phyloP scores from a whole-genome alignment of 23 red algal genomes.

The Agarophyton chilense region DNA sequence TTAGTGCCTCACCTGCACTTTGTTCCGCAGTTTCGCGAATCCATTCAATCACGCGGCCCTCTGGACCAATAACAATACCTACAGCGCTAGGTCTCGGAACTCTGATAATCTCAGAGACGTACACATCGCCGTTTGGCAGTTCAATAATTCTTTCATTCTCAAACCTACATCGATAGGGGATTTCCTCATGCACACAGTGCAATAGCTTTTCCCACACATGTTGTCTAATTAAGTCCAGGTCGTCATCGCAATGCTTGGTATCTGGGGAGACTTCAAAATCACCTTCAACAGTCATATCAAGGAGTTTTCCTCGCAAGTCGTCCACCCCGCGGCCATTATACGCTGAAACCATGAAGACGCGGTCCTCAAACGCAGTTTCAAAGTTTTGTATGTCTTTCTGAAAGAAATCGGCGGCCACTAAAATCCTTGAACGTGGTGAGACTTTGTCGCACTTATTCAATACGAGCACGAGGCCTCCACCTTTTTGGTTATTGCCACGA shows the following conservation, averaged over 20 bases:
- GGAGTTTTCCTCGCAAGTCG: constrained; percentile 61
- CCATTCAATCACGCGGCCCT: constrained; percentile 60
- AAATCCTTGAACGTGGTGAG: constrained; percentile 16
- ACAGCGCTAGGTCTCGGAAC: constrained; percentile 43
- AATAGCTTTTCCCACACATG: constrained; percentile 80
- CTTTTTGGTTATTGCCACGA: constrained; percentile 31
- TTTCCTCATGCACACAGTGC: constrained; percentile 78
- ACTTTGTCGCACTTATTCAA: constrained; percentile 76
- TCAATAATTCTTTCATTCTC: constrained; percentile 62
- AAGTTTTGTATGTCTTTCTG: constrained; percentile 28
- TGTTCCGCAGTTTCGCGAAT: constrained; percentile 57
- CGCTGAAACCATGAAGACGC: constrained; percentile 70
- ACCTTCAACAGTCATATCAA: constrained; percentile 46
- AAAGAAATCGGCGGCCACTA: constrained; percentile 65
- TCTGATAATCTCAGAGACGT: constrained; percentile 67
- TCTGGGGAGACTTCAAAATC: constrained; percentile 59
- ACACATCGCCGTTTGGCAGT: constrained; percentile 61
- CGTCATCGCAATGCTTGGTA: constrained; percentile 45
- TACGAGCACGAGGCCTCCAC: constrained; percentile 20
- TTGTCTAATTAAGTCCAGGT: constrained; percentile 62
- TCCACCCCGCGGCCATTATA: constrained; percentile 68
- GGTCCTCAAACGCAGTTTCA: constrained; percentile 22
- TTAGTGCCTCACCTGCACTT: constrained; percentile 38
- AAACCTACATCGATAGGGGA: constrained; percentile 70
- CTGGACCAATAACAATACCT: constrained; percentile 70